Evolutionary conservation across 2,329 filamentous ascomycete species (phyloP).

Genomic region (Diaporthe citriasiana): DNA sequence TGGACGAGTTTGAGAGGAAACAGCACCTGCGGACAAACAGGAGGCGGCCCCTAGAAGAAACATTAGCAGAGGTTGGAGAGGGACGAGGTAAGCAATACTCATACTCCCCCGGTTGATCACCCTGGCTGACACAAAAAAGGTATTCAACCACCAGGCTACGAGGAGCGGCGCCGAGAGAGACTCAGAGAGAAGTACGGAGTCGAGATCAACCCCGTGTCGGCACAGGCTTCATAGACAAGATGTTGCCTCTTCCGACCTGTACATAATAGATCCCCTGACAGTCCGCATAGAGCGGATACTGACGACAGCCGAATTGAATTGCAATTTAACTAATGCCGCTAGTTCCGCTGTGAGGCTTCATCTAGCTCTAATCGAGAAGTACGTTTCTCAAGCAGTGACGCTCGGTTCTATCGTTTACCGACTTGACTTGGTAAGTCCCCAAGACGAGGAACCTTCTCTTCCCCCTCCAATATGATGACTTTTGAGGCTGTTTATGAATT

Average conservation of each 20-base stretch:
- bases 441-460: neutral
- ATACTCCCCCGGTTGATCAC: slow-evolving; percentile 5
- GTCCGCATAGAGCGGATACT: slow-evolving; percentile 10
- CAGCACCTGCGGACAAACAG: slow-evolving; percentile 80
- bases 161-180: slow-evolving; percentile 84
- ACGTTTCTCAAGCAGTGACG: neutral
- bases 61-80: slow-evolving; percentile 85
- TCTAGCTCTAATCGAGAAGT: neutral
- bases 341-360: neutral
- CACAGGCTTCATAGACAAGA: slow-evolving; percentile 54
- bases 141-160: slow-evolving; percentile 85
- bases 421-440: slow-evolving; percentile 29
- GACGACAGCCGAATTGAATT: slow-evolving; percentile 33
- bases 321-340: slow-evolving; percentile 40
- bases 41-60: slow-evolving; percentile 83
- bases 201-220: slow-evolving; percentile 79
- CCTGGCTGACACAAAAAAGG: slow-evolving; percentile 63
- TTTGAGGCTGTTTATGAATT: slow-evolving; percentile 57
- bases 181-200: slow-evolving; percentile 91
- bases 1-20: slow-evolving; percentile 82
- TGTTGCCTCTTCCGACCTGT: slow-evolving; percentile 37
- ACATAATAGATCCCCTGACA: slow-evolving; percentile 40
- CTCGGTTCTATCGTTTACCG: neutral
- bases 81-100: slow-evolving; percentile 77
- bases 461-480: slow-evolving; percentile 49